Evolutionary conservation across 2,329 filamentous ascomycete species (phyloP).

Genomic region (Sphaerulina musiva): DNA sequence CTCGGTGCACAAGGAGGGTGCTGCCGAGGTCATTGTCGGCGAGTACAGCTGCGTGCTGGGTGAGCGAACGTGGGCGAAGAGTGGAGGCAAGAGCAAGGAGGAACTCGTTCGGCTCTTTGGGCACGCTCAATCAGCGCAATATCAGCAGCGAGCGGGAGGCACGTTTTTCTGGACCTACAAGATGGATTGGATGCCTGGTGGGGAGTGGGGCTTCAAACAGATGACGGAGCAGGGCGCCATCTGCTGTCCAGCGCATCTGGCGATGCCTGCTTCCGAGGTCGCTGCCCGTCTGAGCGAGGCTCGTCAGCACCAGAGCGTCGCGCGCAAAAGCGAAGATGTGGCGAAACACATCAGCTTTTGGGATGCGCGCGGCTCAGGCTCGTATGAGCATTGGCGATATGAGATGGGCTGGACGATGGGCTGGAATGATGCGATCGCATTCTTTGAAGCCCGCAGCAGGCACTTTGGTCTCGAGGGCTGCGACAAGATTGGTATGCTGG

Average conservation of each 20-base stretch:
- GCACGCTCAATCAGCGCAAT: slow-evolving; percentile 43
- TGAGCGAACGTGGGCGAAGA: slow-evolving; percentile 44
- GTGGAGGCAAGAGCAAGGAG: slow-evolving; percentile 32
- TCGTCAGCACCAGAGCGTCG: slow-evolving; percentile 38
- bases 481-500: slow-evolving; percentile 52
- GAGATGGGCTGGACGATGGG: slow-evolving; percentile 52
- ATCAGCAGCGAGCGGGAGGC: slow-evolving; percentile 47
- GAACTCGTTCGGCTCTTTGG: slow-evolving; percentile 44
- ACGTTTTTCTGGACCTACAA: slow-evolving; percentile 56
- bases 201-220: slow-evolving; percentile 54
- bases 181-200: slow-evolving; percentile 57
- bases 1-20: slow-evolving; percentile 45
- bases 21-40: slow-evolving; percentile 48
- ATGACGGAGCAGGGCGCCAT: slow-evolving; percentile 45
- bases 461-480: slow-evolving; percentile 34
- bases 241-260: slow-evolving; percentile 36
- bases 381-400: slow-evolving; percentile 49
- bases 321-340: slow-evolving; percentile 35
- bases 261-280: slow-evolving; percentile 32
- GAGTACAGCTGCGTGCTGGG: slow-evolving; percentile 55
- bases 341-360: slow-evolving; percentile 47
- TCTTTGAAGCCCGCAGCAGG: slow-evolving; percentile 43
- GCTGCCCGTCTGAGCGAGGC: slow-evolving; percentile 34
- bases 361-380: slow-evolving; percentile 41
- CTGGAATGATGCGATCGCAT: slow-evolving; percentile 49